Evolutionary conservation across 495 filamentous ascomycete genomes (phyloP).

Genomic region (Aspergillus egyptiacus): DNA sequence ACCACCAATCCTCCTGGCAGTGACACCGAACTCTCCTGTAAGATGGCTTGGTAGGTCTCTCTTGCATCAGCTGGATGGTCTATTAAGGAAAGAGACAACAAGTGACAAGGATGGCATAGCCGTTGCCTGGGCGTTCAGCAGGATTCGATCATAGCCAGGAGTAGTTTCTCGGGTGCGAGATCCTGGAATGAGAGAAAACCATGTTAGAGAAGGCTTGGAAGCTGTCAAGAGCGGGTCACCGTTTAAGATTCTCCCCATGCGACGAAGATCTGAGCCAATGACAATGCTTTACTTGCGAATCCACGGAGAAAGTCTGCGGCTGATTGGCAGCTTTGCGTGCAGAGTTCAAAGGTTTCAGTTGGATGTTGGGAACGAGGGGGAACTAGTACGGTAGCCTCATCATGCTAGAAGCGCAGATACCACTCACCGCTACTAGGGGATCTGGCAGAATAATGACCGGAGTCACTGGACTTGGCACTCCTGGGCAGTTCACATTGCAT

Average conservation of each 20-base stretch:
- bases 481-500: background rate
- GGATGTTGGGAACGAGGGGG: background rate
- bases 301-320: background rate
- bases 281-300: background rate
- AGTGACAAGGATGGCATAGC: background rate
- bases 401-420: background rate
- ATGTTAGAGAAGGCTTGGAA: slow-evolving; percentile 19
- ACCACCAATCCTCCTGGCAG: too few species aligned
- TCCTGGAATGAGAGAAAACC: slow-evolving; percentile 16
- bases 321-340: background rate
- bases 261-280: slow-evolving; percentile 12
- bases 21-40: too few species aligned
- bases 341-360: background rate
- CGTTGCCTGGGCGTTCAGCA: background rate
- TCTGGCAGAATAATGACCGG: background rate
- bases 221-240: slow-evolving; percentile 25
- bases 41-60: too few species aligned
- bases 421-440: slow-evolving; percentile 5
- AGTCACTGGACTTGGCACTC: background rate
- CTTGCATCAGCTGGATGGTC: too few species aligned
- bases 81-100: background rate
- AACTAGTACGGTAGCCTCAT: background rate
- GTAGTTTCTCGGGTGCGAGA: slow-evolving; percentile 22
- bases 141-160: slow-evolving; percentile 22
- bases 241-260: slow-evolving; percentile 19